Conservation (phyloP, 2,329 filamentous ascomycete genomes). For the Pseudogymnoascus sp. region DNA sequence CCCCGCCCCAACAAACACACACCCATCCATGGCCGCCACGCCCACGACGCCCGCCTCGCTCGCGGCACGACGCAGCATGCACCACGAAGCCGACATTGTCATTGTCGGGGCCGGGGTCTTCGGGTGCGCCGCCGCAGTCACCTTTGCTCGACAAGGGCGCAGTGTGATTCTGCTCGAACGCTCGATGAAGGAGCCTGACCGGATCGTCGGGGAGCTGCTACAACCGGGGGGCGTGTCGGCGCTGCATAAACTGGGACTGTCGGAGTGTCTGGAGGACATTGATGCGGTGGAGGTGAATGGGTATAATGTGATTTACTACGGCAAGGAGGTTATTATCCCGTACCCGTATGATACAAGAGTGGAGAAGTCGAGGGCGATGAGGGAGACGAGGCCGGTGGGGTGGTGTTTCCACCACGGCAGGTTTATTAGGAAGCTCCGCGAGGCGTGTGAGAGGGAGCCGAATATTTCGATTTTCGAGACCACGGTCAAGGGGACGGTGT, state of each 20-base stretch:
- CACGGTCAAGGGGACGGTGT: conserved; percentile 69
- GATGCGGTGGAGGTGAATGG: conserved; percentile 77
- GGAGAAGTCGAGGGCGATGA: conserved; percentile 23
- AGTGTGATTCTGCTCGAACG: conserved; percentile 85
- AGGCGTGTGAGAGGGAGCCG: conserved; percentile 62
- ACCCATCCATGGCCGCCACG: background rate
- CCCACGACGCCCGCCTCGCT: conserved; percentile 5
- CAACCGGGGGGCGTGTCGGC: conserved; percentile 86
- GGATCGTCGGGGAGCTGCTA: conserved; percentile 90
- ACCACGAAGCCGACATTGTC: conserved; percentile 71
- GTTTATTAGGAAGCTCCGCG: conserved; percentile 76
- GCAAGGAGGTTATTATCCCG: conserved; percentile 62
- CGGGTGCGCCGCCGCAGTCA: conserved; percentile 76
- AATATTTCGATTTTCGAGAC: conserved; percentile 92
- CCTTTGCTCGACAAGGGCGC: conserved; percentile 80
- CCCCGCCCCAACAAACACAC: background rate
- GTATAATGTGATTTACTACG: conserved; percentile 81
- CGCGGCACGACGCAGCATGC: conserved; percentile 40
- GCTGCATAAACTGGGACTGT: conserved; percentile 70
- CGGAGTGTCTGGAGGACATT: conserved; percentile 77
- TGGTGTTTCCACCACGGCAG: conserved; percentile 87
- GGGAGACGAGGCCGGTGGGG: conserved; percentile 51
- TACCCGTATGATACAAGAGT: conserved; percentile 53
- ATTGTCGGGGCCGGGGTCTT: conserved; percentile 88
- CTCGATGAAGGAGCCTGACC: conserved; percentile 84